Base-by-base conservation (phyloP, 2,329 filamentous ascomycete genomes). In the Xylariaceae sp. region DNA sequence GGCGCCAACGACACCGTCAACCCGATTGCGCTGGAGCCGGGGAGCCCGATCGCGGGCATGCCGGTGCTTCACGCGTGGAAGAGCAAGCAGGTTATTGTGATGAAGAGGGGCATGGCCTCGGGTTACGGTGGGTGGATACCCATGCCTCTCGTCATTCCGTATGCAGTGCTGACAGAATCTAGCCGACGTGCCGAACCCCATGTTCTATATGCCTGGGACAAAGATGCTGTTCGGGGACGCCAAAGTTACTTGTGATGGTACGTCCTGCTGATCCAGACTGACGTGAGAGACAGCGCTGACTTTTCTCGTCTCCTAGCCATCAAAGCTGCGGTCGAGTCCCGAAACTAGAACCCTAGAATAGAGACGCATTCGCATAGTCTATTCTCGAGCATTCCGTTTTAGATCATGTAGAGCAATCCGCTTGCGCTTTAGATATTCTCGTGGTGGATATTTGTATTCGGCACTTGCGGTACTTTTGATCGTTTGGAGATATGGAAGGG, bases 221-320 rank as follows among this genome's bases (percentile, higher is more conserved):
- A 87, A 85, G 68, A 95, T 95, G 89, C 64, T 95, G 44, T 95
- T 95, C 66, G 89, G 89, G 19, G 89, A 95, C 67, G 89, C 89
- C 16, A 91, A 88, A 68, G 76, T 79, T 45, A 86, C 83, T 44
- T 91, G 87, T 59, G 87, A 93, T 69, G 86, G 82, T 85, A 57
- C 62, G 78, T 64, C 19, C 18, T 15, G 11, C 36, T 37, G 22
- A 6, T n/a, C n/a, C n/a, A 26, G 22, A 6, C 11, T 11, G 22
- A 26, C 22, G 22, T 11, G 15, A 9, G 34, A 18, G 33, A 39
- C 48, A 37, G n/a, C n/a, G n/a, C 50, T 31, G 3, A 12, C 9
- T 35, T 22, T 17, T 8, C 33, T 9, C 37, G 40, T 8, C 33
- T 9, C 37, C 40, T 41, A 70, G 67, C 67, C 17, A 69, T 71